These are phyloP conservation scores for Populus hybrid DNA, from an alignment of 441 rosid genomes.

Conservation along the genomic window DNA sequence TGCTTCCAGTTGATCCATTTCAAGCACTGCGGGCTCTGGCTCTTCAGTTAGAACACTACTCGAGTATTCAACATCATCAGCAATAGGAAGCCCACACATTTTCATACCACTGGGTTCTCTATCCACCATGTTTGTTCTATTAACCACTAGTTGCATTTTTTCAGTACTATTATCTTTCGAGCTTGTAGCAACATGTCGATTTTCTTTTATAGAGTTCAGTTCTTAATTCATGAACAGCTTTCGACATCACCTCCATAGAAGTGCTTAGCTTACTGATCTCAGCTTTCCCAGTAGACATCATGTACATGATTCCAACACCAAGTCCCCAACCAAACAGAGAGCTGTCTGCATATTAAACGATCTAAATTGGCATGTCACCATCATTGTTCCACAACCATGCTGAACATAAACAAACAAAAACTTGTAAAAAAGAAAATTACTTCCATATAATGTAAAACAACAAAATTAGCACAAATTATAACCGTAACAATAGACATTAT, in stretches of 20 bases:
- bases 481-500: neutral
- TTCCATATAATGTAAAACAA: neutral
- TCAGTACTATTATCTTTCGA: slow-evolving; percentile 25
- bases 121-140: slow-evolving; percentile 24
- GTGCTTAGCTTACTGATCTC: slow-evolving; percentile 59
- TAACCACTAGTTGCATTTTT: slow-evolving; percentile 19
- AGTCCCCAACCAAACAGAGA: slow-evolving; percentile 59
- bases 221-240: slow-evolving; percentile 63
- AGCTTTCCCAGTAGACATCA: slow-evolving; percentile 74
- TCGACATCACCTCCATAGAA: slow-evolving; percentile 64
- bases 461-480: neutral
- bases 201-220: slow-evolving; percentile 57
- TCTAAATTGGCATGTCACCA: neutral
- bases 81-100: slow-evolving; percentile 14
- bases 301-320: slow-evolving; percentile 73
- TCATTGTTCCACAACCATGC: neutral
- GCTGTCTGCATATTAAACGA: slow-evolving; percentile 36
- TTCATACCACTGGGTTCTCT: slow-evolving; percentile 28
- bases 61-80: slow-evolving; percentile 54
- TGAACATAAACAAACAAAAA: neutral
- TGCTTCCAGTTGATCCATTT: slow-evolving; percentile 77
- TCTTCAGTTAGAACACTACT: slow-evolving; percentile 88
- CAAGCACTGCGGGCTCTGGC: slow-evolving; percentile 47
- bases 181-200: slow-evolving; percentile 22
- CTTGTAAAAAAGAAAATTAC: neutral